A percentile compares a stretch with the other conserved stretches of the same genome.
These are phyloP conservation scores for Massariosphaeria phaeospora DNA, from an alignment of 495 filamentous ascomycete genomes.

Conservation along the genomic window DNA sequence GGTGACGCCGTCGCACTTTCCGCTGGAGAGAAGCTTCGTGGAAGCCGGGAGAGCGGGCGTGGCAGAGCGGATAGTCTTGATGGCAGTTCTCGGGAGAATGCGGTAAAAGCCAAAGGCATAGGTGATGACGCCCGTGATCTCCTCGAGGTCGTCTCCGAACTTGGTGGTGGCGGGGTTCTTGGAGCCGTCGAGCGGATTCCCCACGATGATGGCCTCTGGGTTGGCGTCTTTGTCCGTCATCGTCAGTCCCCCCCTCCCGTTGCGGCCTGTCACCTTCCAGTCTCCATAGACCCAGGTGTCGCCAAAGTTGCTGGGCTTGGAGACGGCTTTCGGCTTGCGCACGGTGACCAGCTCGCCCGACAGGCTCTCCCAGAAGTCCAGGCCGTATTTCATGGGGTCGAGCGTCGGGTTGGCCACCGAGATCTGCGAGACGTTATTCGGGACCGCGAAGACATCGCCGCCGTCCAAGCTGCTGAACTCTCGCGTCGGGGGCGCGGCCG, in stretches of 20 bases:
- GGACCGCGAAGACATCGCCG: conserved; percentile 51
- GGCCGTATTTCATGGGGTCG: conserved; percentile 50
- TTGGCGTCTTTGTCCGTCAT: conserved; percentile 51
- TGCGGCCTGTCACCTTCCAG: conserved; percentile 51
- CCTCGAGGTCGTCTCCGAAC: conserved; percentile 52
- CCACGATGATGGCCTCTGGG: conserved; percentile 58
- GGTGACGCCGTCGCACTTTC: conserved; percentile 50
- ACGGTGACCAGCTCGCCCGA: conserved; percentile 55
- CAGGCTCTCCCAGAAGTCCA: conserved; percentile 63
- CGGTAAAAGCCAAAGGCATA: conserved; percentile 57
- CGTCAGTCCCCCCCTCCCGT: conserved; percentile 53
- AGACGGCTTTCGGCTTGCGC: conserved; percentile 45
- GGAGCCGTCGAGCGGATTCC: conserved; percentile 54
- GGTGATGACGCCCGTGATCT: conserved; percentile 56
- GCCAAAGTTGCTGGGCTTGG: conserved; percentile 53
- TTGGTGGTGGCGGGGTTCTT: conserved; percentile 50
- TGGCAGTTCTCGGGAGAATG: conserved; percentile 52
- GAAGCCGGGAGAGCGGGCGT: conserved; percentile 39
- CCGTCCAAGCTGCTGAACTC: conserved; percentile 51
- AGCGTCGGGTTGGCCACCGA: conserved; percentile 52
- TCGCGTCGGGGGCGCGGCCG: conserved; percentile 48
- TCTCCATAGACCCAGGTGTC: conserved; percentile 59
- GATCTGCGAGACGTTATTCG: conserved; percentile 50
- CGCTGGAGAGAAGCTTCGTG: conserved; percentile 44
- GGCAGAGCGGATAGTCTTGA: conserved; percentile 42